Evolutionary conservation across 169 alveolate species (phyloP).

Genomic region (Cryptosporidium ryanae): DNA sequence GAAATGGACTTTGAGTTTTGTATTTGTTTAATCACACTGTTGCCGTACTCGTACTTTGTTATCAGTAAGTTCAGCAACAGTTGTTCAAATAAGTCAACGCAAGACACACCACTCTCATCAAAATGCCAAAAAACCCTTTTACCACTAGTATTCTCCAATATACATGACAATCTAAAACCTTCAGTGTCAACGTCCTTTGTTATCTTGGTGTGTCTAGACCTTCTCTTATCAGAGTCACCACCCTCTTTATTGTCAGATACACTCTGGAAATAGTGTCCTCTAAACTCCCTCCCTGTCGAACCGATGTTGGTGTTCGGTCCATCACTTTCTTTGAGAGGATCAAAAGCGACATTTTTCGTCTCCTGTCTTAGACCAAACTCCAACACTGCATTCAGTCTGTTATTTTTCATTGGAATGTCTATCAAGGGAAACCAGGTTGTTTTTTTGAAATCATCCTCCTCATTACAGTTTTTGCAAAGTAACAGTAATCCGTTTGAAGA

Average conservation of each 20-base stretch:
- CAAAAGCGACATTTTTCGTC: too few species aligned
- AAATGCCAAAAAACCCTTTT: constrained; percentile 25
- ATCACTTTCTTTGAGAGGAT: too few species aligned
- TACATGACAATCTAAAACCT: constrained; percentile 29
- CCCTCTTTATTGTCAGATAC: too few species aligned
- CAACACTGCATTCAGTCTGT: not conserved
- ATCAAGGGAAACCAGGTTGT: constrained; percentile 50
- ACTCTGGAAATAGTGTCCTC: too few species aligned
- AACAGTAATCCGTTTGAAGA: constrained; percentile 20
- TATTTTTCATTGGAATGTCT: constrained; percentile 43
- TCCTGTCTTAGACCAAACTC: too few species aligned
- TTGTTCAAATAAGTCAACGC: constrained; percentile 21
- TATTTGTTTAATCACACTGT: not conserved
- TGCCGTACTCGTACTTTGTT: not conserved
- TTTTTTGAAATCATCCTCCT: constrained; percentile 4
- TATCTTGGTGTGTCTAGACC: constrained; percentile 24
- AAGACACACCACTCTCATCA: constrained; percentile 1
- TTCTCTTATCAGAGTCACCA: not conserved
- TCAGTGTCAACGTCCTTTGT: constrained; percentile 36
- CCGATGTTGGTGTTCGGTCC: too few species aligned
- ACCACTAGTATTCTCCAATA: not conserved
- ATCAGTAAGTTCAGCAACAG: constrained; percentile 1
- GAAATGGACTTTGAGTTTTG: constrained; percentile 21
- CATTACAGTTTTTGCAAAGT: constrained; percentile 7
- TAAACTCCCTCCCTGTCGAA: too few species aligned